Evolutionary conservation across 345 rosid genomes (phyloP), one percentile per base, ranked within the genome.

Genomic region (Dipteronia sinensis): DNA sequence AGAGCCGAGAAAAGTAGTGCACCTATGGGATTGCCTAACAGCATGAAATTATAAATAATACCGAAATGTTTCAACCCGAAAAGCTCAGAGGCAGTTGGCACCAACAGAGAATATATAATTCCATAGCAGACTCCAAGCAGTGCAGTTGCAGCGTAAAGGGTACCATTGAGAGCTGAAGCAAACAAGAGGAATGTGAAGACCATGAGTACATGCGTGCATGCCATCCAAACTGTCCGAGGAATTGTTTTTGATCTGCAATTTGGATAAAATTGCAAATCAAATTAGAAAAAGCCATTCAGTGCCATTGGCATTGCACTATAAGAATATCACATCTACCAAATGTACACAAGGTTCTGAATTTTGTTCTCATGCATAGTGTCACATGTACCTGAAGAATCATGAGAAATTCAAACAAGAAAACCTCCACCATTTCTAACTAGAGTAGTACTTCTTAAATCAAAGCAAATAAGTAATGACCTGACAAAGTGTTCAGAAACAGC

Each of bases 1-100:
- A 82, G 55, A 69, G 88, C 93, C 0, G 99, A 97, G 92, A 97
- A 91, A 74, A 97, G 86, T 47, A 95, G 77, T 13, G 99, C 99
- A 42, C 99, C 99, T 5, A 88, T 42, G 1, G 98, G 99, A 84
- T 94, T 97, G 23, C 99, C 99, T 34, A 97, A 76, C 81, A 67
- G 80, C 80, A 97, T 73, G 81, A 91, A 89, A 84, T 90, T 90
- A 84, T 91, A 97, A 71, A 94, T 94, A 56, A 96, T 74, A 58
- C 99, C 98, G 65, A 96, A 94, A 76, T 94, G 87, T 76, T 88
- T 88, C 82, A 97, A 84, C 55, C 98, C 99, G 34, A 94, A 97
- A 75, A 97, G 97, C 84, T 97, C 98, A 0, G 99, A 97, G 23
- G 84, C 91, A 49, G 97, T 93, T 3, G 99, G 90, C 67, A 97